Evolutionary conservation across 306 rosid genomes (phyloP).

Genomic region (Vigna hirtella): DNA sequence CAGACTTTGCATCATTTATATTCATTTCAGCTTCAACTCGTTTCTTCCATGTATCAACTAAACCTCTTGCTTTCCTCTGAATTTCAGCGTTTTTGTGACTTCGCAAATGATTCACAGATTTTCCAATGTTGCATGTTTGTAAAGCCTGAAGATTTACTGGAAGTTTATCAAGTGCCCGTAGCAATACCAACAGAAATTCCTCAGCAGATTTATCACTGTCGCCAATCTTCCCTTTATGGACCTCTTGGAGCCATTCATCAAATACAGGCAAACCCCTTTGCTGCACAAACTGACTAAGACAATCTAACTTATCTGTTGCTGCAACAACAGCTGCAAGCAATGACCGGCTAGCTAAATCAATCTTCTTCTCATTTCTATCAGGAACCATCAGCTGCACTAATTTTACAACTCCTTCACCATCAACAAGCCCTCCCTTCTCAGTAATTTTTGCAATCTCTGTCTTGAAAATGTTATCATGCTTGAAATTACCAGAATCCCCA

Average conservation of each 20-base stretch:
- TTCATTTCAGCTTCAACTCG: constrained; percentile 95
- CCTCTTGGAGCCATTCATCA: constrained; percentile 97
- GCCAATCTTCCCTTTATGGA: constrained; percentile 76
- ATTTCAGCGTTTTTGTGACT: constrained; percentile 75
- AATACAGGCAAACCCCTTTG: constrained; percentile 76
- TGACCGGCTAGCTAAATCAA: constrained; percentile 75
- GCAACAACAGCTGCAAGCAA: constrained; percentile 83
- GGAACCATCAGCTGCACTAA: constrained; percentile 81
- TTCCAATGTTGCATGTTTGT: constrained; percentile 73
- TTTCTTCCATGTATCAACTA: constrained; percentile 91
- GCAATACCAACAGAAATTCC: constrained; percentile 84
- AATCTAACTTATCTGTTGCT: constrained; percentile 72
- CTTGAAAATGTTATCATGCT: constrained; percentile 69
- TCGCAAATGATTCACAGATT: constrained; percentile 88
- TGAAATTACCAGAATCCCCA: constrained; percentile 64
- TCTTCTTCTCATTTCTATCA: constrained; percentile 67
- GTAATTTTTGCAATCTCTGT: constrained; percentile 73
- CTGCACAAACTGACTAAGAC: constrained; percentile 77
- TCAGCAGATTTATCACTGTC: constrained; percentile 77
- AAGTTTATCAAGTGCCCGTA: constrained; percentile 79
- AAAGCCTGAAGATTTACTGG: constrained; percentile 85
- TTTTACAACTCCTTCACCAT: constrained; percentile 76
- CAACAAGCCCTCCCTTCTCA: constrained; percentile 79
- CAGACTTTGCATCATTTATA: constrained; percentile 72
- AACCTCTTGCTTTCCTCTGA: constrained; percentile 80